Base-by-base conservation (phyloP, 495 filamentous ascomycete species). In the Trichoderma virens region DNA sequence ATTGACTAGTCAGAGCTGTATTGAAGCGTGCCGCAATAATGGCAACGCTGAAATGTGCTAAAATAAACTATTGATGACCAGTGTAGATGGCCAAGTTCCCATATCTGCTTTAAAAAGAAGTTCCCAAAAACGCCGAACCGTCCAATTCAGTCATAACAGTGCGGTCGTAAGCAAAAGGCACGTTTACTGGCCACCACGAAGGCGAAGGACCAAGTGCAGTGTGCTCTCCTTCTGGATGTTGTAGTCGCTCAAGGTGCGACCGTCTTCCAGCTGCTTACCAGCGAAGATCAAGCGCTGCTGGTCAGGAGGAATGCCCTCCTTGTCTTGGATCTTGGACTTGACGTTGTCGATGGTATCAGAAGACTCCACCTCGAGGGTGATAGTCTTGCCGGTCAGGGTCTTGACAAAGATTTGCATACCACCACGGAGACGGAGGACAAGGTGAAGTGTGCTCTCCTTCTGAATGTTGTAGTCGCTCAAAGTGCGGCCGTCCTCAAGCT, bases 361-460 rank as follows among this genome's bases (percentile, higher is more conserved):
- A 65, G 91, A 96, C 84, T 98, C 93, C 25, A 98, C 94, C 90
- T 98, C 93, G 72, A 98, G 87, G 70, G 93, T 98, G 84, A 98
- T 98, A 82, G 93, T 98, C 90, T 98, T 98, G 76, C 93, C 93
- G 62, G 93, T 98, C 68, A 97, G 84, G 68, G 92, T 96, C 87
- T 96, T 96, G 69, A 97, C 92, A 79, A 97, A 97, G 83, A 97
- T 96, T 84, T 97, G 92, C 92, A 97, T 97, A 78, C 90, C 91
- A 68, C 91, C 91, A 81, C 91, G 90, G 66, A 98, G 89, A 75
- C 94, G 90, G 64, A 98, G 91, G 56, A 98, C 94, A 67, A 98
- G 79, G 79, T 98, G 94, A 14, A 98, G 83, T n/a, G 94, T 98
- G 45, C 89, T 92, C 77, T 98, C 94, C 80, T 98, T 98, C 76